Base-by-base conservation (phyloP, 2,329 filamentous ascomycete species). In the Dryadomyces quercivorus region DNA sequence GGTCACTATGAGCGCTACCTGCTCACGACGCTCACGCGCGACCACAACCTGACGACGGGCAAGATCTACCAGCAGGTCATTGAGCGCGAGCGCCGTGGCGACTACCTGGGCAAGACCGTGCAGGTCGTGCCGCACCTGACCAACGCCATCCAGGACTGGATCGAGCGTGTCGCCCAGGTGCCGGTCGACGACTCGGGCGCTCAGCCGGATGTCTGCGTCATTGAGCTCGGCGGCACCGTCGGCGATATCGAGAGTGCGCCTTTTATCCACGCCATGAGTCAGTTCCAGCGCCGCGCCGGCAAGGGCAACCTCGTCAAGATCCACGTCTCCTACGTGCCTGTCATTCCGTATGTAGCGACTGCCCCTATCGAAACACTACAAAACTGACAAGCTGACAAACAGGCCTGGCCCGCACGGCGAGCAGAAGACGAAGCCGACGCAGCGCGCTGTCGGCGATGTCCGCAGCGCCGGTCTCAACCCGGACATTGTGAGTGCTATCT, bases 341-440 rank as follows among this genome's bases (percentile, higher is more conserved):
- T 92, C 38, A 68, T 61, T 40, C 59, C 59, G 51, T 57, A 21
- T 18, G 55, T 43, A 6, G 7, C 5, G 40, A 43, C 7, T 15
- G 40, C 7, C 7, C 18, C 21, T 16, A 16, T 36, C 21, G 16
- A 16, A 22, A 42, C 22, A 9, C 16, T 22, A 15, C 16, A n/a
- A n/a, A 9, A 13, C 46, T 49, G n/a, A 47, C 46, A n/a, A n/a
- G n/a, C n/a, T n/a, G n/a, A n/a, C 34, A 63, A 2, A 62, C 61
- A 50, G 40, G n/a, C 55, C 58, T 2, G 56, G 57, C 1, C 52
- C 52, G 9, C 59, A 77, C 56, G 77, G 78, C 45, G 78, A 97
- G 74, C 84, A 95, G 69, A 97, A 97, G 80, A 97, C 91, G 10
- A 97, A 97, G 73, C 93, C 93, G 0, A 98, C 93, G 0, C 93